Evolutionary conservation across 192 early-diverging fungal genomes (phyloP), one percentile per base, ranked within the genome.

Genomic region (Backusella westeae): DNA sequence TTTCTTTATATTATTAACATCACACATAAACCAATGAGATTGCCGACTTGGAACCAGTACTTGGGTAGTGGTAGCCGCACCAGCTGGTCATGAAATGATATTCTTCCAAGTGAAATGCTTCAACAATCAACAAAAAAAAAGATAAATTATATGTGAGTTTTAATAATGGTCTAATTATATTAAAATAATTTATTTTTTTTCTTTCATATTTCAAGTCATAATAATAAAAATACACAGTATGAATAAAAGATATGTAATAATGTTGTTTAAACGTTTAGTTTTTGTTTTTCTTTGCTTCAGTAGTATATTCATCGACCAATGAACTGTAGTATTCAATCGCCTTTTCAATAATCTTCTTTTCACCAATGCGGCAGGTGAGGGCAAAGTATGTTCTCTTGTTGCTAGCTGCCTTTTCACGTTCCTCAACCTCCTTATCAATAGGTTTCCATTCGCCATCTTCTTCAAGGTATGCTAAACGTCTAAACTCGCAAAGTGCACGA

Each of bases 341-440:
- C n/a, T 70, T 74, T 44, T 79, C 72, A 56, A 66, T 12, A 46
- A 81, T 78, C 65, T 78, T 68, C 68, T 81, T 81, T 71, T 81
- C 80, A n/a, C 76, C 71, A 34, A 81, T 81, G 21, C 80, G 72
- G 23, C 75, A 81, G 26, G 77, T 81, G 6, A 78, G 53, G 23
- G 80, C 80, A 59, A 75, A 81, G n/a, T 73, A 73, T 26, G 59
- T 52, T 36, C 80, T 73, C 44, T 23, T 46, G 2, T 71, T 71
- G 26, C 42, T 29, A 71, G 70, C 41, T 32, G 7, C 53, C 76
- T 81, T 75, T 67, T 77, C 63, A 66, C 80, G 34, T 10, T 41
- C 34, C 63, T 71, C 36, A 34, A 77, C 26, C 2, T 75, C 69
- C 23, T 46, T 35, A n/a, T 75, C 35, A 4, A 79, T 49, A 6